Evolutionary conservation across 2,329 filamentous ascomycete genomes (phyloP).

Genomic region (Neofusicoccum laricinum): DNA sequence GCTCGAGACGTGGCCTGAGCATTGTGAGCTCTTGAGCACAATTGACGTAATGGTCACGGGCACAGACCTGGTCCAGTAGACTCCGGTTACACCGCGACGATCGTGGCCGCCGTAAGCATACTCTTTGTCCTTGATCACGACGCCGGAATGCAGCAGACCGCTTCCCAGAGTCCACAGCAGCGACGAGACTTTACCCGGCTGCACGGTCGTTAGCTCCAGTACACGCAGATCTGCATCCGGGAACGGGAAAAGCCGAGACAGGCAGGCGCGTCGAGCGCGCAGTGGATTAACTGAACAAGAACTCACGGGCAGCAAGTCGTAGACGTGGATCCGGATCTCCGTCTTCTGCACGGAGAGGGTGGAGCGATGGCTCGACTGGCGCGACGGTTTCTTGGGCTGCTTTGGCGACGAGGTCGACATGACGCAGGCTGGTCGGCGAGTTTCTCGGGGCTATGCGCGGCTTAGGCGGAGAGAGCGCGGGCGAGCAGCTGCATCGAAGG

Average conservation of each 20-base stretch:
- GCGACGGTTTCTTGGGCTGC: constrained; percentile 25
- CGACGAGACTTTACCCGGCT: constrained; percentile 73
- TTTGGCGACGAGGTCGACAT: constrained; percentile 10
- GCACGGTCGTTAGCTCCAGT: background rate
- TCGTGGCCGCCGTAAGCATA: constrained; percentile 86
- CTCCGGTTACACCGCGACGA: constrained; percentile 66
- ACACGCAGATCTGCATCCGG: constrained; percentile 2
- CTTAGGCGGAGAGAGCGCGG: constrained; percentile 8
- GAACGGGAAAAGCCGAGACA: constrained; percentile 2
- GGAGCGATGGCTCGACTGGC: constrained; percentile 53
- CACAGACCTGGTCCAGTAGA: constrained; percentile 69
- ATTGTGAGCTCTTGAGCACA: background rate
- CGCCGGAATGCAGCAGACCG: constrained; percentile 76
- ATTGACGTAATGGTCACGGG: constrained; percentile 3
- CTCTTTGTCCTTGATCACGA: constrained; percentile 76
- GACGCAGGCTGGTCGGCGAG: constrained; percentile 3
- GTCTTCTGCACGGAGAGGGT: constrained; percentile 69
- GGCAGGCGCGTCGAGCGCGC: background rate
- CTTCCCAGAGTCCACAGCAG: constrained; percentile 75
- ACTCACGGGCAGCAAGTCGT: constrained; percentile 69
- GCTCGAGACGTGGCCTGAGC: constrained; percentile 58
- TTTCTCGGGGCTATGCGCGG: constrained; percentile 13
- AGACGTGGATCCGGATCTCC: constrained; percentile 73
- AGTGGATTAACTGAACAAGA: background rate
- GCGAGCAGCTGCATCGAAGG: constrained; percentile 1